A percentile compares a stretch with the other conserved stretches of the same genome.
phyloP scores from a whole-genome alignment of 225 moss, liverwort and hornwort species.

The Sphagnum tenellum region DNA sequence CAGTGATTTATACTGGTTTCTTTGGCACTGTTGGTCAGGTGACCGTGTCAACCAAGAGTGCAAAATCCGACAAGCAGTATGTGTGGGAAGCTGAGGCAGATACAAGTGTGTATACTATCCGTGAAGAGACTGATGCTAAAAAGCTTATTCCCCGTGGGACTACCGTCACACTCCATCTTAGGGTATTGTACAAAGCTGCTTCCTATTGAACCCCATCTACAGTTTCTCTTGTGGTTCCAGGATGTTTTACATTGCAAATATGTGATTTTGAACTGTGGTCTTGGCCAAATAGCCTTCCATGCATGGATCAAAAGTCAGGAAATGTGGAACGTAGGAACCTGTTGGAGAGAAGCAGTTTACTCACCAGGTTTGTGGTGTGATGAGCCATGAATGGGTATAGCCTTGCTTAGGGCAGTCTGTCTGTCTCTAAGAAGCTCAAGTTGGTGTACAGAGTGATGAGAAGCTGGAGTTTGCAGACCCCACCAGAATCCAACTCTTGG shows the following conservation, averaged over 20 bases:
- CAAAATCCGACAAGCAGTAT: slow-evolving; percentile 50
- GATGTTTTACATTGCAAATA: too few relatives aligned
- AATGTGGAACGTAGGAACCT: too few relatives aligned
- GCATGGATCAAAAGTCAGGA: too few relatives aligned
- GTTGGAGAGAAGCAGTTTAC: too few relatives aligned
- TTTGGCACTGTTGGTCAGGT: slow-evolving; percentile 24
- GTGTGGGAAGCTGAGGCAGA: slow-evolving; percentile 64
- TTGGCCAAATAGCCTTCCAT: too few relatives aligned
- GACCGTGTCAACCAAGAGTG: slow-evolving; percentile 46
- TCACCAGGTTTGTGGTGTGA: too few relatives aligned
- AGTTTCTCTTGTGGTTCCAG: too few relatives aligned
- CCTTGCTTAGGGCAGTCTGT: too few relatives aligned
- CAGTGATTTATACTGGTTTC: not conserved
- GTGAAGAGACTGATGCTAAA: slow-evolving; percentile 44
- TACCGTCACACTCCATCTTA: slow-evolving; percentile 50
- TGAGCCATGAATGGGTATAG: too few relatives aligned
- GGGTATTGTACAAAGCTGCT: slow-evolving; percentile 14
- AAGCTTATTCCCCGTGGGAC: slow-evolving; percentile 52
- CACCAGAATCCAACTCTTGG: slow-evolving; percentile 26
- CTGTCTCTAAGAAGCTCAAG: too few relatives aligned
- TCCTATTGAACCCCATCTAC: too few relatives aligned
- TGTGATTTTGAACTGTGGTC: too few relatives aligned
- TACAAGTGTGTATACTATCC: slow-evolving; percentile 41
- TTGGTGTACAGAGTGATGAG: slow-evolving; percentile 30
- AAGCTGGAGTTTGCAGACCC: slow-evolving; percentile 34